Evolutionary conservation across 2,329 filamentous ascomycete species (phyloP).

Genomic region (Arthrocladium fulminans): DNA sequence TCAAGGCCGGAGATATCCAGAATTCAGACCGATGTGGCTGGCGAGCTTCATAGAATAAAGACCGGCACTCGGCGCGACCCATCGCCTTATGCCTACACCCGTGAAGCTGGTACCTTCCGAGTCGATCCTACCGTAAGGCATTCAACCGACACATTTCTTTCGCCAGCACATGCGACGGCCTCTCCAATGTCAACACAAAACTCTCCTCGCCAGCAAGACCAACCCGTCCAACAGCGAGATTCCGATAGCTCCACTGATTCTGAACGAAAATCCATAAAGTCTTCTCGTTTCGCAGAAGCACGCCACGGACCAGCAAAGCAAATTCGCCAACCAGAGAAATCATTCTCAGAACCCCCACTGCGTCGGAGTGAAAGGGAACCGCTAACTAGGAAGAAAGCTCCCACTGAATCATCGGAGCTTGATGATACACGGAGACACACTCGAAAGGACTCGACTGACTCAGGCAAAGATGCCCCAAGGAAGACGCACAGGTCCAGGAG

Average conservation of each 20-base stretch:
- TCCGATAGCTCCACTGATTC: constrained; percentile 13
- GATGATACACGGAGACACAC: background rate
- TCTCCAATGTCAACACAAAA: constrained; percentile 1
- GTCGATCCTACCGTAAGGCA: background rate
- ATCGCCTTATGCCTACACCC: constrained; percentile 19
- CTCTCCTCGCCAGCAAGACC: background rate
- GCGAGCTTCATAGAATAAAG: constrained; percentile 12
- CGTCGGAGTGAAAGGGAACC: background rate
- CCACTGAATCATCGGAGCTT: background rate
- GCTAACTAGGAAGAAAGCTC: background rate
- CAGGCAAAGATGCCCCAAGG: constrained; percentile 1
- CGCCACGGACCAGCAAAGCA: background rate
- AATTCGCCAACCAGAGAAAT: background rate
- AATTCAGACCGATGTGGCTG: constrained; percentile 19
- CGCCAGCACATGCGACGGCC: background rate
- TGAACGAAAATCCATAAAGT: constrained; percentile 74
- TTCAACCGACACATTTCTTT: background rate
- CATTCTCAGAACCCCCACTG: background rate
- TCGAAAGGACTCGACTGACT: background rate
- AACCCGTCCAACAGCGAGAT: background rate
- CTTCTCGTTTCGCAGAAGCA: constrained; percentile 61
- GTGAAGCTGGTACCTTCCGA: constrained; percentile 5
- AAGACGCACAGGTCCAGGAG: constrained; percentile 2
- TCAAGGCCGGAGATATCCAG: constrained; percentile 20
- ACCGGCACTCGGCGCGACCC: constrained; percentile 15